Evolutionary conservation across 805 yeast species (phyloP).

Genomic region (Candida tammaniensis): DNA sequence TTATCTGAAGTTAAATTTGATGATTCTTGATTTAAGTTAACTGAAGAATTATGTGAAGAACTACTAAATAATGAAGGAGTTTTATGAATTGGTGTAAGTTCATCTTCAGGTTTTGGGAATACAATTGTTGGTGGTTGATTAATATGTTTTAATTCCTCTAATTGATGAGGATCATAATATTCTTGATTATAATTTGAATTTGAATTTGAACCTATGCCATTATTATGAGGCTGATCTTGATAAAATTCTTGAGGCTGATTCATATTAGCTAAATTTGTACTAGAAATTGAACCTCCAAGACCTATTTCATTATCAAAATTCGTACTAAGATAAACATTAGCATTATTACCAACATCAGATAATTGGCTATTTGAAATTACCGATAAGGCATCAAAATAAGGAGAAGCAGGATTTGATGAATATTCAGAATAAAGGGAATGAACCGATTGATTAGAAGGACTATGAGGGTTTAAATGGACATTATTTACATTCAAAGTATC

Average conservation of each 20-base stretch:
- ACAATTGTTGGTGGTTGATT: conserved; percentile 14
- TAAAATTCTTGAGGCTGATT: conserved; percentile 11
- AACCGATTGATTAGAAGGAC: conserved; percentile 13
- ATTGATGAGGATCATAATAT: conserved; percentile 13
- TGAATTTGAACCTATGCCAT: neutral
- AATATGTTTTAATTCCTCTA: conserved; percentile 13
- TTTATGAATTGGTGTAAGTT: conserved; percentile 21
- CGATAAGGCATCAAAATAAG: conserved; percentile 35
- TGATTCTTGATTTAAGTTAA: neutral
- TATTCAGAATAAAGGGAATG: conserved; percentile 34
- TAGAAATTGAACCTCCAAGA: conserved; percentile 38
- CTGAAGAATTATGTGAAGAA: conserved; percentile 28
- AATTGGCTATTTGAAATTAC: conserved; percentile 6
- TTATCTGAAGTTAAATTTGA: conserved; percentile 6
- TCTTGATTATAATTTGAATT: conserved; percentile 1
- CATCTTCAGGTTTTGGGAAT: conserved; percentile 12
- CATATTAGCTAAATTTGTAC: conserved; percentile 26
- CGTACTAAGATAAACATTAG: conserved; percentile 9
- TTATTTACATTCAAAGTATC: conserved; percentile 1
- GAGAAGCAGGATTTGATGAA: conserved; percentile 35
- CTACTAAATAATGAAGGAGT: conserved; percentile 59
- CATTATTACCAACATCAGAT: conserved; percentile 8
- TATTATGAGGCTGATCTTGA: conserved; percentile 2
- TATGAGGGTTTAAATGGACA: conserved; percentile 11
- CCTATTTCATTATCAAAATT: conserved; percentile 34